Conservation (phyloP, 2,329 filamentous ascomycete genomes). For the Epichloe scottii region DNA sequence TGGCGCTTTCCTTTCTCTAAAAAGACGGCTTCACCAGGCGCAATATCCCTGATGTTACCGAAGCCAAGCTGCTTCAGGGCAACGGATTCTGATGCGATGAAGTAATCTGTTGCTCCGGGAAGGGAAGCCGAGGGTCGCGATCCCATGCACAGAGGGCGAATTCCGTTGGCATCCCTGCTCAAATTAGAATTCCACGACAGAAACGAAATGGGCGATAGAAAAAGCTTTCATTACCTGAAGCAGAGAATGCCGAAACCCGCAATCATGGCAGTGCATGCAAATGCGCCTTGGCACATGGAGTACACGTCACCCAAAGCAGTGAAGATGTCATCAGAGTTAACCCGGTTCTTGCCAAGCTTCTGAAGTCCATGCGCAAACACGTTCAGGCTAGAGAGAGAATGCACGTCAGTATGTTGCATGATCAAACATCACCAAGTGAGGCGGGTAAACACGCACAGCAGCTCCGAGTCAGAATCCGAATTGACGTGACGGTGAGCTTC, state of each 20-base stretch:
- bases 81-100: conserved; percentile 83
- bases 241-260: conserved; percentile 70
- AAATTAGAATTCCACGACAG: background rate
- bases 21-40: conserved; percentile 76
- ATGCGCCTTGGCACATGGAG: conserved; percentile 58
- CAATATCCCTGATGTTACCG: conserved; percentile 60
- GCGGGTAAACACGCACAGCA: conserved; percentile 8
- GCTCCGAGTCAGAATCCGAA: conserved; percentile 75
- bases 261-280: conserved; percentile 71
- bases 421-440: no score
- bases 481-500: conserved; percentile 80
- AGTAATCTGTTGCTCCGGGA: conserved; percentile 62
- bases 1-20: conserved; percentile 62
- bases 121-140: conserved; percentile 54
- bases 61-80: conserved; percentile 75
- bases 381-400: conserved; percentile 43
- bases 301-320: conserved; percentile 61
- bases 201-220: no score
- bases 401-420: conserved; percentile 7
- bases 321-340: conserved; percentile 69
- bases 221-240: conserved; percentile 37
- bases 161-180: conserved; percentile 34
- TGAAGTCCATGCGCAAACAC: conserved; percentile 75
- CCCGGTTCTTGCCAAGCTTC: conserved; percentile 68
- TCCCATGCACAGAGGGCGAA: conserved; percentile 70